phyloP scores from a whole-genome alignment of 257 asterid genomes.

The Catharanthus roseus region DNA sequence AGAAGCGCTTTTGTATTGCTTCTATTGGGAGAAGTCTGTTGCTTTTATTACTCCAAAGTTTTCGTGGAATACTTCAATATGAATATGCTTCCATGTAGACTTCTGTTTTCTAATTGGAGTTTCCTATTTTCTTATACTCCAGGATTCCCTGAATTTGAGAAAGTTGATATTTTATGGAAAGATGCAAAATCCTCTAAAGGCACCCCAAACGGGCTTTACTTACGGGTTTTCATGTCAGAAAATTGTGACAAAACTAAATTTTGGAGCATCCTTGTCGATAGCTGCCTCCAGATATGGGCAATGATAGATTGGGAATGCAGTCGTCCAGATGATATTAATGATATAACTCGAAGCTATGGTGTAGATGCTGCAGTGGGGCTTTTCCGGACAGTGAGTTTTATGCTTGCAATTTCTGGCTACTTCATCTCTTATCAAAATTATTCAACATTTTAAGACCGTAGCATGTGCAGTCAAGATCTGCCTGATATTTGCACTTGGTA shows the following conservation, averaged over 20 bases:
- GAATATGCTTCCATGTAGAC: too few relatives aligned
- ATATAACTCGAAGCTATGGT: conserved; percentile 57
- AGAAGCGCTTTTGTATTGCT: too few relatives aligned
- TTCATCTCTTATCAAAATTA: conserved; percentile 8
- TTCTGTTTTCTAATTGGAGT: background rate
- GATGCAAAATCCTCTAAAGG: conserved; percentile 35
- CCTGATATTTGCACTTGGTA: conserved; percentile 2
- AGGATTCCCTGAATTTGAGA: conserved; percentile 74
- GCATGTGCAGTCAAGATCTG: background rate
- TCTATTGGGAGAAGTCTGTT: too few relatives aligned
- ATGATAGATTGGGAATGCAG: conserved; percentile 94
- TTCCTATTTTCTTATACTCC: conserved; percentile 5
- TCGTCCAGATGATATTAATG: conserved; percentile 78
- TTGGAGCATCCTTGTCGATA: conserved; percentile 59
- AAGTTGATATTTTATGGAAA: conserved; percentile 87
- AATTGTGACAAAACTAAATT: conserved; percentile 53
- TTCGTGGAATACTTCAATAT: too few relatives aligned
- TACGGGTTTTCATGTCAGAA: conserved; percentile 64
- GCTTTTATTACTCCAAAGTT: too few relatives aligned
- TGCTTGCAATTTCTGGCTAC: background rate
- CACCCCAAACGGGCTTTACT: conserved; percentile 48
- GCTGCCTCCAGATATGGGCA: conserved; percentile 48
- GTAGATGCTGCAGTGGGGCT: conserved; percentile 56
- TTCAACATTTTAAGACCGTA: background rate
- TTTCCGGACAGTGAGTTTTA: conserved; percentile 62